phyloP scores from a whole-genome alignment of 768 basidiomycete genomes.

The Suillus subalutaceus region DNA sequence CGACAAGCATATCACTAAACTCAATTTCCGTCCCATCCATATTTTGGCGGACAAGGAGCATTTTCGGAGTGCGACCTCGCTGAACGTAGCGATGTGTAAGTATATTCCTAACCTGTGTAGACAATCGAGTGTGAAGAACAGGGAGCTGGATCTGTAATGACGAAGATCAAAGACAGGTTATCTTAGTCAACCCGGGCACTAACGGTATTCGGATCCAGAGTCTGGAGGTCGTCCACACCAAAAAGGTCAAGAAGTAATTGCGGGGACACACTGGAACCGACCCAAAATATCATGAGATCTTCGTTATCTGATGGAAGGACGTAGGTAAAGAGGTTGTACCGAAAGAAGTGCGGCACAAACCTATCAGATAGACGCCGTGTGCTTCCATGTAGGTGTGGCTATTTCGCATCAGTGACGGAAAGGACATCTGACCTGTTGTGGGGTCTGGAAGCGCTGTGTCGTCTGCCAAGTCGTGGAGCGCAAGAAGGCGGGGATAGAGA shows the following conservation, averaged over 20 bases:
- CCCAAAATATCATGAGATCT: conserved; percentile 86
- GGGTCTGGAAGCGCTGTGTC: conserved; percentile 69
- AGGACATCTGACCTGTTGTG: conserved; percentile 55
- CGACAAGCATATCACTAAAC: conserved; percentile 95
- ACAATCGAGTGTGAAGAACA: conserved; percentile 69
- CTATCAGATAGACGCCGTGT: conserved; percentile 90
- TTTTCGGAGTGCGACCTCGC: conserved; percentile 56
- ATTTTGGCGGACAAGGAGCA: conserved; percentile 87
- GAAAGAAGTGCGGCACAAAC: conserved; percentile 44
- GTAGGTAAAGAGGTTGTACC: conserved; percentile 2
- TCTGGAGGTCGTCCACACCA: conserved; percentile 76
- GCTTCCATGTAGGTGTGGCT: conserved; percentile 88
- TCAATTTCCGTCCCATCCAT: conserved; percentile 93
- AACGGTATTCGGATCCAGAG: conserved; percentile 73
- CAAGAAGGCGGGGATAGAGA: conserved; percentile 87
- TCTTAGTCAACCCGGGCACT: conserved; percentile 21
- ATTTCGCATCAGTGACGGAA: conserved; percentile 80
- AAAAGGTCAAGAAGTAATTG: conserved; percentile 84
- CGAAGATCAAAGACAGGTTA: conserved; percentile 8
- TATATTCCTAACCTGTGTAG: conserved; percentile 84
- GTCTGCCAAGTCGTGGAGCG: conserved; percentile 82
- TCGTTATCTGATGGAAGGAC: conserved; percentile 70
- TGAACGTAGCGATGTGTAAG: conserved; percentile 65
- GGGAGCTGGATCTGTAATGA: conserved; percentile 67
- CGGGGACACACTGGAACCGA: conserved; percentile 81